phyloP scores from a whole-genome alignment of 2,329 filamentous ascomycete genomes.

The Botrytis elliptica region DNA sequence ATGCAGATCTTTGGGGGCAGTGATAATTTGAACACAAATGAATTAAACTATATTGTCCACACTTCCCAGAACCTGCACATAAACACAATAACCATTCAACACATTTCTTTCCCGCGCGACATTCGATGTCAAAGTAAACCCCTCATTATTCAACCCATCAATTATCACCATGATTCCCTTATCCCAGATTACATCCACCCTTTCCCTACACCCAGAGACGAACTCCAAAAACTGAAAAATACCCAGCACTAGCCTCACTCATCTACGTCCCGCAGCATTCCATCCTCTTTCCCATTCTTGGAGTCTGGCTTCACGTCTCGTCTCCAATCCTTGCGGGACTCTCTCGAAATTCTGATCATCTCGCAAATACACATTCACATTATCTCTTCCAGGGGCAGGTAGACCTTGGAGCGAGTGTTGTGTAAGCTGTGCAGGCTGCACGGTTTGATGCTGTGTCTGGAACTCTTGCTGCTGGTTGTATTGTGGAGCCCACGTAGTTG shows the following conservation, averaged over 20 bases:
- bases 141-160: too few species aligned
- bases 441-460: not conserved
- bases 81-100: not conserved
- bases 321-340: constrained; percentile 12
- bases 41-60: constrained; percentile 3
- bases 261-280: constrained; percentile 13
- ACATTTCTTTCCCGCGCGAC: not conserved
- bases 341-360: constrained; percentile 24
- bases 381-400: not conserved
- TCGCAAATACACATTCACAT: constrained; percentile 26
- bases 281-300: constrained; percentile 25
- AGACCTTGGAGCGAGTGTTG: constrained; percentile 9
- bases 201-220: too few species aligned
- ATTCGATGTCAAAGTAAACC: not conserved
- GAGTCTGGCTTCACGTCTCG: constrained; percentile 6
- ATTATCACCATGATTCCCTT: not conserved
- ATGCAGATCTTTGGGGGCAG: not conserved
- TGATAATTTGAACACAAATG: not conserved
- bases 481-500: not conserved
- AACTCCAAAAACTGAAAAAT: not conserved
- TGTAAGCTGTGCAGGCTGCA: not conserved
- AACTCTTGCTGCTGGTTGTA: not conserved
- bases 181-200: too few species aligned
- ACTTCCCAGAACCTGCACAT: not conserved
- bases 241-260: too few species aligned